phyloP scores from a whole-genome alignment of 495 filamentous ascomycete genomes.

The Stereocaulon alpinum region DNA sequence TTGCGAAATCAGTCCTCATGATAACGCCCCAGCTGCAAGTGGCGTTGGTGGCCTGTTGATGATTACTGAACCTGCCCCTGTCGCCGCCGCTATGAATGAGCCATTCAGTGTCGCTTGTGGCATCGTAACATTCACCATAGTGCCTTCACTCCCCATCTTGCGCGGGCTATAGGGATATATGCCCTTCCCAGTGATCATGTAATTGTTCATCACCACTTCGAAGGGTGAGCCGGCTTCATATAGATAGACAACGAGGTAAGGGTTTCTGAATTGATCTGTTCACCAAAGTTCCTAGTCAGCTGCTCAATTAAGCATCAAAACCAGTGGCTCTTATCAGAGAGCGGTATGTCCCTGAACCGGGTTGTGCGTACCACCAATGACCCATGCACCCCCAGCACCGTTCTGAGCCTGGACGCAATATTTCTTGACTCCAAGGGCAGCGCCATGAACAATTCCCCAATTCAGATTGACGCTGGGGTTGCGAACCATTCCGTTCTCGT shows the following conservation, averaged over 20 bases:
- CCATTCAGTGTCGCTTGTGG: neutral
- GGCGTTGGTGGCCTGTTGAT: too few relatives aligned
- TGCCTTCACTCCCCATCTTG: neutral
- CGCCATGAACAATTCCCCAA: neutral
- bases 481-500: conserved; percentile 1
- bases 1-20: too few relatives aligned
- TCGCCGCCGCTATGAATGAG: neutral
- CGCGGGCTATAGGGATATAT: conserved; percentile 3
- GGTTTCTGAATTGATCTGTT: neutral
- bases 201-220: neutral
- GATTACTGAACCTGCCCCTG: neutral
- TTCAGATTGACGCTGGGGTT: neutral
- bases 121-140: neutral
- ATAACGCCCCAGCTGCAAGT: too few relatives aligned
- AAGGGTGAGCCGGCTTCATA: conserved; percentile 4
- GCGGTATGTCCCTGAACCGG: too few relatives aligned
- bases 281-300: too few relatives aligned
- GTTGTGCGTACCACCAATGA: neutral
- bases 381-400: neutral
- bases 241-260: neutral
- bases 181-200: neutral
- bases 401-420: neutral
- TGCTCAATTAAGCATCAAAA: too few relatives aligned
- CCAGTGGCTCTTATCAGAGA: too few relatives aligned
- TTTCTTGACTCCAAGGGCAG: neutral